Conservation (phyloP, 495 filamentous ascomycete genomes). For the Immersiella caudata region DNA sequence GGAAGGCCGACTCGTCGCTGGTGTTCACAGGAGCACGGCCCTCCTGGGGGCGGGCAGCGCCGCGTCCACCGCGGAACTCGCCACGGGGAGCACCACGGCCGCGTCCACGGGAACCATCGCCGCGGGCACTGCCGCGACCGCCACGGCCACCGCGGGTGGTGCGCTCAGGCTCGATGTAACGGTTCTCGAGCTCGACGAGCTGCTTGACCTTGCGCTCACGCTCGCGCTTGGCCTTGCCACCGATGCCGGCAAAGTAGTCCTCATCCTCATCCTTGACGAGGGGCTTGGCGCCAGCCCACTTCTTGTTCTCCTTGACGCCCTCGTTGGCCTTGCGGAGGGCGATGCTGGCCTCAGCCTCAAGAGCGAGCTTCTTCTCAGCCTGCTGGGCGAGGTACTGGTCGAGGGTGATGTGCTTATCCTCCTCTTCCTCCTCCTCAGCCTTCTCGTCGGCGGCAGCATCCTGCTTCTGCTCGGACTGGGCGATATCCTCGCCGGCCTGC, state of each 20-base stretch:
- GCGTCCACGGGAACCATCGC: conserved; percentile 51
- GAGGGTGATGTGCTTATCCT: conserved; percentile 87
- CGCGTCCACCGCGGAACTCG: conserved; percentile 38
- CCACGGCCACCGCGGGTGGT: conserved; percentile 57
- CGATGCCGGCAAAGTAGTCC: conserved; percentile 72
- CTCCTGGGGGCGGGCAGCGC: conserved; percentile 41
- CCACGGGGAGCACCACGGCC: conserved; percentile 52
- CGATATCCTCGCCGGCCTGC: conserved; percentile 82
- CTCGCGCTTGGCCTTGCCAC: conserved; percentile 81
- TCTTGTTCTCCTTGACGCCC: conserved; percentile 80
- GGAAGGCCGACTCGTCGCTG: conserved; percentile 70
- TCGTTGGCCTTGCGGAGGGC: conserved; percentile 88
- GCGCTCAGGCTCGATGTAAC: conserved; percentile 68
- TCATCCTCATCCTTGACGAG: conserved; percentile 73
- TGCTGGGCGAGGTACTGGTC: conserved; percentile 84
- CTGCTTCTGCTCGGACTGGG: conserved; percentile 71
- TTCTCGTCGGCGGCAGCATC: conserved; percentile 45
- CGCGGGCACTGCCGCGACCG: conserved; percentile 55
- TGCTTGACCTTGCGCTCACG: conserved; percentile 93
- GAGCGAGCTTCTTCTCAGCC: conserved; percentile 76
- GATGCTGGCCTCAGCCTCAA: conserved; percentile 60
- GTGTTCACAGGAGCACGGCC: conserved; percentile 56
- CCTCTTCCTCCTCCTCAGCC: conserved; percentile 57
- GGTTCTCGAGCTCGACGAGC: conserved; percentile 81
- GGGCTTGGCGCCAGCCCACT: conserved; percentile 86